Evolutionary conservation across 2,329 filamentous ascomycete species (phyloP), one percentile per base, ranked within the genome.

Genomic region (Cytospora chrysosperma): DNA sequence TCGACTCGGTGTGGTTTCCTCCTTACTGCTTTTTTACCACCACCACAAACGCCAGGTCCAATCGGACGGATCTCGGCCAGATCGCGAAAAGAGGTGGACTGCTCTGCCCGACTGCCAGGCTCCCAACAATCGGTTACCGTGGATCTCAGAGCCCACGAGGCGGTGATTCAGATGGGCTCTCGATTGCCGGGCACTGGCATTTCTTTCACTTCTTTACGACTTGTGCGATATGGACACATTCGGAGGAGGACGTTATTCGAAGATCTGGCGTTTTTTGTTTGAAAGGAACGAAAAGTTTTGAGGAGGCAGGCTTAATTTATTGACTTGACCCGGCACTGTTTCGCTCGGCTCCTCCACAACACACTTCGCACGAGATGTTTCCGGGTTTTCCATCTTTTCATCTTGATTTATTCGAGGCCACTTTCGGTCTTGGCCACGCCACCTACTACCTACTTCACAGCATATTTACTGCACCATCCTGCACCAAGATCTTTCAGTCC

Each of bases 391-490:
- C n/a, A n/a, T 15, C 10, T 13, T 47, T 24, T 47, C 7, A 8
- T 47, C 24, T 13, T 5, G n/a, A 21, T 12, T 12, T 24, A 21
- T 21, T 21, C 43, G 12, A 19, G 21, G 30, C 21, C 17, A 37
- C 15, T 50, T n/a, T 47, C 15, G 37, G 51, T 54, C 28, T 43
- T 24, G 19, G 19, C 0, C 27, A 27, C 49, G 17, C 30, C 59
- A 52, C 37, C 28, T 30, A 30, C 28, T 30, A 30, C 28, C 26
- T 47, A 40, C 37, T 5, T n/a, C 59, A 49, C 51, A 37, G 12
- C 51, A 61, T 61, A 61, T 50, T 34, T 50, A 61, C 19, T 61
- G 37, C 59, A 50, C 59, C 59, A 47, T 43, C 10, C 40, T 43
- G 40, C 19, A 43, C 6, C 40, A 10, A 47, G 5, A 47, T 47